A percentile compares a stretch with the other conserved stretches of the same genome.
These are phyloP conservation scores for Quercus aquifolioides DNA, from an alignment of 306 rosid genomes.

Conservation along the genomic window DNA sequence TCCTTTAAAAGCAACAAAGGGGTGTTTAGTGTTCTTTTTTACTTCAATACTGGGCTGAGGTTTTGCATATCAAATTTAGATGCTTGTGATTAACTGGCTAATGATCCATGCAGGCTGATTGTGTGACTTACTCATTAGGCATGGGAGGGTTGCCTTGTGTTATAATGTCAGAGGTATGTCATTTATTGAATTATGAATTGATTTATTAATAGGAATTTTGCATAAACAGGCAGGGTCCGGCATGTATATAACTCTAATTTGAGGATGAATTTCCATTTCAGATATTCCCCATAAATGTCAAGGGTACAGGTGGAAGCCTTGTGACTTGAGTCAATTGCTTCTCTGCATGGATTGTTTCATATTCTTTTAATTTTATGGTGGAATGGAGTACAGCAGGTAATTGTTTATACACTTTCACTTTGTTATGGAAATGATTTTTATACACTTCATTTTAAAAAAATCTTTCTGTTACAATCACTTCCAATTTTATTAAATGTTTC, in stretches of 20 bases:
- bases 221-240: too few species aligned
- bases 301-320: conserved; percentile 46
- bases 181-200: too few species aligned
- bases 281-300: conserved; percentile 39
- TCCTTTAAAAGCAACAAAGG: background rate
- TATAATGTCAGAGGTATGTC: conserved; percentile 21
- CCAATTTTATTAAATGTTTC: too few species aligned
- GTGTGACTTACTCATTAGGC: background rate
- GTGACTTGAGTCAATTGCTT: conserved; percentile 19
- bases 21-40: too few species aligned
- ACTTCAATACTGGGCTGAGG: too few species aligned
- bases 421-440: too few species aligned
- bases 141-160: conserved; percentile 23
- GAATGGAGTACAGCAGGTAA: conserved; percentile 44
- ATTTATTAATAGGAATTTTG: too few species aligned
- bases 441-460: too few species aligned
- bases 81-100: background rate
- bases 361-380: conserved; percentile 31
- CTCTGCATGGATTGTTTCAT: conserved; percentile 30
- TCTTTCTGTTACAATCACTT: too few species aligned
- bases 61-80: background rate
- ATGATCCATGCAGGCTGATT: background rate
- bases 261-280: background rate
- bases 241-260: too few species aligned
- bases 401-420: background rate